These are phyloP conservation scores for Leccinum disarticulatum DNA, from an alignment of 768 basidiomycete genomes.

Conservation along the genomic window DNA sequence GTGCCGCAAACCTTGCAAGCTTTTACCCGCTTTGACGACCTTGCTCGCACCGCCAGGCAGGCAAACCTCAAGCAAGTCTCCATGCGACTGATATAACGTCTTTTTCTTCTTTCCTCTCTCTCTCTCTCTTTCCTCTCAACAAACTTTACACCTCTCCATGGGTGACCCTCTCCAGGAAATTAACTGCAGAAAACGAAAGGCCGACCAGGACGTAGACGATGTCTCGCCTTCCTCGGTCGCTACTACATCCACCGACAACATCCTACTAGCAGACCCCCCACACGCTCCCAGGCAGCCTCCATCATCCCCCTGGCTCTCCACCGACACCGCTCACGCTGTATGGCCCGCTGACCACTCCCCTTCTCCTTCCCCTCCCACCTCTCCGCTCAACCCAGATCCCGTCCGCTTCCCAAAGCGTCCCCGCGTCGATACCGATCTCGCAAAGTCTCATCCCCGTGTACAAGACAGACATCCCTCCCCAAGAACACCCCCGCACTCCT, in stretches of 20 bases:
- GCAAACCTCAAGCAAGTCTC: not conserved
- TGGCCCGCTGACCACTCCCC: conserved; percentile 43
- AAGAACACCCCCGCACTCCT: conserved; percentile 23
- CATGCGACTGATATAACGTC: not conserved
- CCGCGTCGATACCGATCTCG: conserved; percentile 26
- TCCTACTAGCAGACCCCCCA: conserved; percentile 36
- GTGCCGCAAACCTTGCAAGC: conserved; percentile 11
- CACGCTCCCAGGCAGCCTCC: conserved; percentile 45
- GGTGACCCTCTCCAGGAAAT: conserved; percentile 54
- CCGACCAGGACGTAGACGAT: conserved; percentile 47
- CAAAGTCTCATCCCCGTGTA: conserved; percentile 16
- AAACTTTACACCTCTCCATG: conserved; percentile 38
- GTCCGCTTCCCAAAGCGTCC: conserved; percentile 30
- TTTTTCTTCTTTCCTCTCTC: conserved; percentile 3
- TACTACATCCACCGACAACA: conserved; percentile 29
- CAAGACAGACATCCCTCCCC: conserved; percentile 15
- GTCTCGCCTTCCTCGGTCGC: conserved; percentile 33
- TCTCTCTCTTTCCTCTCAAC: conserved; percentile 14
- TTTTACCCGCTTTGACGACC: conserved; percentile 25
- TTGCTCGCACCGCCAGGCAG: conserved; percentile 25
- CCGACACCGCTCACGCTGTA: conserved; percentile 29
- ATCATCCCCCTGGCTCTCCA: conserved; percentile 30
- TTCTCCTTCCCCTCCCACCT: conserved; percentile 34
- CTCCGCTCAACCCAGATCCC: conserved; percentile 40
- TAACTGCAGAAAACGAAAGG: conserved; percentile 69